Conservation (phyloP, 306 rosid genomes). For the Leucaena leucocephala region DNA sequence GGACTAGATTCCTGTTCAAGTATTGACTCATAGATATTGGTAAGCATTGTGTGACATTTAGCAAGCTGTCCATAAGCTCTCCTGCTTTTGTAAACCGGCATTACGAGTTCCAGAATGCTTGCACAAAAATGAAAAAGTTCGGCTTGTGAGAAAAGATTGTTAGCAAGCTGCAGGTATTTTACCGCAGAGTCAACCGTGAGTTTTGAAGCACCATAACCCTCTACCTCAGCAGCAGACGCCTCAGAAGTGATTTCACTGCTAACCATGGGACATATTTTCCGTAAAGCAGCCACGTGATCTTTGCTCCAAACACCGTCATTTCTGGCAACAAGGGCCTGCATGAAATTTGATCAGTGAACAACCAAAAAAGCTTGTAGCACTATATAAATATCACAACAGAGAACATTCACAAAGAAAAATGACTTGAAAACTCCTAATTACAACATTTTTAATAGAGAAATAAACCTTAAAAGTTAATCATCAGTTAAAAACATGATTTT, state of each 20-base stretch:
- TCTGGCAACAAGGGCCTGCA: conserved; percentile 95
- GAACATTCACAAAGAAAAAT: too few relatives aligned
- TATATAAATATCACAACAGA: not conserved
- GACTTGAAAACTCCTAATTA: too few relatives aligned
- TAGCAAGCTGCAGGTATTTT: conserved; percentile 95
- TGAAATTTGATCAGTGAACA: conserved; percentile 31
- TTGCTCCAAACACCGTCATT: conserved; percentile 99
- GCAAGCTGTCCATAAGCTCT: conserved; percentile 90
- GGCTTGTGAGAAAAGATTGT: conserved; percentile 96
- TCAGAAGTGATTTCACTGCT: conserved; percentile 95
- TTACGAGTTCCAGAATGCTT: conserved; percentile 93
- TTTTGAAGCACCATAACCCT: conserved; percentile 98
- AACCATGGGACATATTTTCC: conserved; percentile 96
- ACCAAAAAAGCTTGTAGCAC: not conserved
- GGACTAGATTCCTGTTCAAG: conserved; percentile 98
- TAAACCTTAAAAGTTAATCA: too few relatives aligned
- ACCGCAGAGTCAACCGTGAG: conserved; percentile 96
- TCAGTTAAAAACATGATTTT: not conserved
- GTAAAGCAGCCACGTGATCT: conserved; percentile 88
- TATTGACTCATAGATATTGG: conserved; percentile 85
- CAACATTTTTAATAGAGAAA: too few relatives aligned
- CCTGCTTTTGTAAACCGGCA: conserved; percentile 94
- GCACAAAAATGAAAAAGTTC: conserved; percentile 97
- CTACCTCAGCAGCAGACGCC: conserved; percentile 98
- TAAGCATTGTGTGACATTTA: conserved; percentile 89